Base-by-base conservation (phyloP, 805 yeast species). In the Grigorovia yakushimaensis region DNA sequence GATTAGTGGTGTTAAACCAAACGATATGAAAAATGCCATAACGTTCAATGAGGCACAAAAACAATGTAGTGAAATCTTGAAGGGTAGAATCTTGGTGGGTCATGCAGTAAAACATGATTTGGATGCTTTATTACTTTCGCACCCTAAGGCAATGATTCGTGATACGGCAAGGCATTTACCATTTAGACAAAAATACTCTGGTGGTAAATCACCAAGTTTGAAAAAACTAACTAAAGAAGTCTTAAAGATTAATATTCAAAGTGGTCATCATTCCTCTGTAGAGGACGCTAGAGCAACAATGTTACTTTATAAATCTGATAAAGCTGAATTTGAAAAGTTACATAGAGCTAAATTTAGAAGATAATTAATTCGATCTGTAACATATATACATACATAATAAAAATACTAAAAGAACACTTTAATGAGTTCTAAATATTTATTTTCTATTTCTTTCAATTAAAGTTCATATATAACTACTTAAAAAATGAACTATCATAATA, bases 261-360 rank as follows among this genome's bases (percentile, higher is more conserved):
- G 67, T 0, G 87, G 82, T 1, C 74, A 79, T 51, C 96, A 89
- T 67, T 83, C 93, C 3, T 86, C 96, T 0, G 86, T 88, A 1
- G 95, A 87, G 59, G 97, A 88, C 68, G 95, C 96, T 0, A 77
- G 78, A 57, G 89, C 89, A 1, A 81, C 96, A 0, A 89, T 88
- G 95, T 62, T 81, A 50, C 64, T 88, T n/a, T 88, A 79, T 59
- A 74, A 84, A 50, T 59, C 75, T 45, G 74, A 77, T 51, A 81
- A 77, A 58, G 70, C 68, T 46, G 86, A 77, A 46, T 81, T 85
- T 57, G 93, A 82, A 53, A 67, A 65, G 41, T 43, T 60, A 2
- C 64, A 65, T 51, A 55, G 58, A 20, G 41, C 42, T 6, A 36
- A 33, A 33, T 33, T 33, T 33, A 33, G 15, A 4, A 33, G n/a